A percentile compares a stretch with the other conserved stretches of the same genome.
Evolutionary conservation across 129 eudicot genomes (phyloP).

Genomic region (Kitagawia praeruptora): DNA sequence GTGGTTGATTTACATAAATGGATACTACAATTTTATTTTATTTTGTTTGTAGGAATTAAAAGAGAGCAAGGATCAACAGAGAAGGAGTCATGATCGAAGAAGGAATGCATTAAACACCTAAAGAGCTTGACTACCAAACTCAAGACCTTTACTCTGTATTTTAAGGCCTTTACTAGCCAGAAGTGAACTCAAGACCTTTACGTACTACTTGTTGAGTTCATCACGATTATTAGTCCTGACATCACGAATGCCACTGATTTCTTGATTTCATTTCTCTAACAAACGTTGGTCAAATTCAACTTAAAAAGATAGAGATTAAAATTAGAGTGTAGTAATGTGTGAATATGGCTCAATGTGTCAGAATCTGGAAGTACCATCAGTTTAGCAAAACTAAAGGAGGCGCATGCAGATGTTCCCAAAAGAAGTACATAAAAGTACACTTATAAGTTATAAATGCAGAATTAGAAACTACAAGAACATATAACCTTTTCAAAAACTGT

Average conservation of each 20-base stretch:
- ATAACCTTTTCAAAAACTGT: slow-evolving; percentile 81
- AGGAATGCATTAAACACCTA: too few relatives aligned
- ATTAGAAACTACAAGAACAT: neutral
- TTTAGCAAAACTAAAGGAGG: neutral
- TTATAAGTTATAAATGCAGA: neutral
- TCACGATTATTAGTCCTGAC: neutral
- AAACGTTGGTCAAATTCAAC: neutral
- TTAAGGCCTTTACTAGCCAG: too few relatives aligned
- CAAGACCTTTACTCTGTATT: too few relatives aligned
- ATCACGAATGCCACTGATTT: neutral
- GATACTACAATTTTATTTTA: too few relatives aligned
- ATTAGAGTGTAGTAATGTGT: neutral
- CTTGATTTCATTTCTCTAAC: neutral
- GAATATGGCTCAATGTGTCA: neutral
- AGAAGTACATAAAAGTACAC: neutral
- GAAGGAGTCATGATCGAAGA: too few relatives aligned
- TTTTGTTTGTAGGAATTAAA: too few relatives aligned
- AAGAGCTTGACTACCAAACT: too few relatives aligned
- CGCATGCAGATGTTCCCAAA: neutral
- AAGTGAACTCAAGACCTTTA: too few relatives aligned
- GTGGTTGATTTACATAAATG: too few relatives aligned
- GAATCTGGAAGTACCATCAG: neutral
- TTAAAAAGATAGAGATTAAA: neutral
- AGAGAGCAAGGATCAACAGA: too few relatives aligned
- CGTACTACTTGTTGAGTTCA: neutral